Evolutionary conservation across 2,329 filamentous ascomycete species (phyloP), one percentile per base, ranked within the genome.

Genomic region (Penicillium sp.): DNA sequence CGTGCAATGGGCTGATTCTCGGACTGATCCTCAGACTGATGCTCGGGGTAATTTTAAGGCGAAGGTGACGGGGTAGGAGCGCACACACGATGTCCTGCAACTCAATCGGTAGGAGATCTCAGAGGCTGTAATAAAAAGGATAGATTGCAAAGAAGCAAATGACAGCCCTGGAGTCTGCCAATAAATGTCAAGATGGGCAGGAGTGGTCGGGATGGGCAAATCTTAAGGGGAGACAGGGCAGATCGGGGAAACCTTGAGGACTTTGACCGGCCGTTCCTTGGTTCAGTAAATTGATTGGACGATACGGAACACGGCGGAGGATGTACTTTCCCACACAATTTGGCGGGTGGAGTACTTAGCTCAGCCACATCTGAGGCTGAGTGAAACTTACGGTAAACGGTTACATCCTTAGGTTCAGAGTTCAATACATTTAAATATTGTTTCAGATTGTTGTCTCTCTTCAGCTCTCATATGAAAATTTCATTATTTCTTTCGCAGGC

Each of bases 281-380:
- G 58, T 54, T 53, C 48, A 43, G 51, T 19, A 30, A 12, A 22
- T 7, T 43, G 40, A 57, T 53, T 57, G 57, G 55, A 43, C 47
- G 48, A 53, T 58, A 58, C 56, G 53, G 52, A 58, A 50, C 46
- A 37, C 41, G 36, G 43, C 50, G 44, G 40, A 49, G 47, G 22
- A 59, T 45, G 46, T 58, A 58, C 48, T 43, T 44, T 55, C 42
- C 33, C 40, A 46, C 28, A 38, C 48, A 51, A 35, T 41, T 56
- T 53, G 17, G 56, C 53, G n/a, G 38, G 53, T 54, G 57, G 54
- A 51, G 54, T 57, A 57, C 54, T 37, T 57, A 9, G 38, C 37
- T 38, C 31, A 60, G 57, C 57, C 57, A 60, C 57, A 56, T 31
- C 16, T 55, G 53, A 55, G 53, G 53, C 53, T 55, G 40, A 40